These are phyloP conservation scores for Camelina hispida DNA, from an alignment of 345 rosid species.

Conservation along the genomic window DNA sequence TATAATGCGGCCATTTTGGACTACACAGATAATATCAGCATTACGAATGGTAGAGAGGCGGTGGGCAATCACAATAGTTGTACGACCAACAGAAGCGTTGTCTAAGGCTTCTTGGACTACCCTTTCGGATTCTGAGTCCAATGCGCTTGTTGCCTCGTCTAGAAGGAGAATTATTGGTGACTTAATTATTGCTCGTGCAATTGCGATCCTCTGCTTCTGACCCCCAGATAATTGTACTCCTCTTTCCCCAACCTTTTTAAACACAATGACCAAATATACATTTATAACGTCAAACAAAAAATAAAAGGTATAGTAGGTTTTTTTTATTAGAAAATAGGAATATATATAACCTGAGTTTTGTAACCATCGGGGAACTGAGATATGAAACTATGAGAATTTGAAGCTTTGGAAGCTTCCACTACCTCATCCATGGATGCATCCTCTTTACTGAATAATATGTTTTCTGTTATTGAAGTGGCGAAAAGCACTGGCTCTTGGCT, in stretches of 20 bases:
- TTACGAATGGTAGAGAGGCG: conserved; percentile 87
- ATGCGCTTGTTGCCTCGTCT: conserved; percentile 86
- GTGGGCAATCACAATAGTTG: conserved; percentile 86
- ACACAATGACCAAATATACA: neutral
- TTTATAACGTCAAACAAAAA: neutral
- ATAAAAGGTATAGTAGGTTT: neutral
- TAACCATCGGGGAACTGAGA: conserved; percentile 81
- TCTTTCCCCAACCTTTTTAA: conserved; percentile 71
- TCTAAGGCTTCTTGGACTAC: conserved; percentile 91
- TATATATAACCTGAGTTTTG: conserved; percentile 62
- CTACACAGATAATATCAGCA: conserved; percentile 47
- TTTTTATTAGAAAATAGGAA: neutral
- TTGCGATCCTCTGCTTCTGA: conserved; percentile 90
- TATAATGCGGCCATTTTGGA: neutral
- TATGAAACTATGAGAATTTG: conserved; percentile 81
- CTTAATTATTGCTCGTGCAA: conserved; percentile 51
- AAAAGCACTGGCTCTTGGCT: conserved; percentile 91
- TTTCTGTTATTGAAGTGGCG: conserved; percentile 77
- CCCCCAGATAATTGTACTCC: conserved; percentile 94
- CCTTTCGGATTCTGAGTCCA: conserved; percentile 87
- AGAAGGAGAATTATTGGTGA: neutral
- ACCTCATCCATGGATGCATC: conserved; percentile 80
- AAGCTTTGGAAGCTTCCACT: conserved; percentile 79
- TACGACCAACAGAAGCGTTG: conserved; percentile 74
- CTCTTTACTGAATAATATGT: conserved; percentile 86